phyloP scores from a whole-genome alignment of 352 stramenopile species.

The Thalassiosira mediterranea region DNA sequence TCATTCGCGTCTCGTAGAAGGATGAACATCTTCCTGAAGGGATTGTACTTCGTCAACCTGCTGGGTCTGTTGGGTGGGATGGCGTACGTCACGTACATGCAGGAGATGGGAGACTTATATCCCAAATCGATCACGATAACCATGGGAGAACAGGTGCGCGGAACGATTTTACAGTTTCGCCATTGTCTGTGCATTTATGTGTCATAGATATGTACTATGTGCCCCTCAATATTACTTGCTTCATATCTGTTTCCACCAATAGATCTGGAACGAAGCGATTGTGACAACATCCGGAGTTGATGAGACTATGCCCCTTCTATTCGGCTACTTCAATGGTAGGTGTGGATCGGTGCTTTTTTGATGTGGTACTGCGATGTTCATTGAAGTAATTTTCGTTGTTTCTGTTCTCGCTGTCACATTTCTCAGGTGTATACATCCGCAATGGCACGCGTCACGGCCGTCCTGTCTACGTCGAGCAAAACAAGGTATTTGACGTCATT shows the following conservation, averaged over 20 bases:
- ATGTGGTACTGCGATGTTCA: too few relatives aligned
- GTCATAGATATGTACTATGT: too few relatives aligned
- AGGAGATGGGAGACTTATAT: constrained; percentile 27
- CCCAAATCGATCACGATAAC: constrained; percentile 25
- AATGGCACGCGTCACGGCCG: constrained; percentile 24
- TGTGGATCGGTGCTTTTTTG: too few relatives aligned
- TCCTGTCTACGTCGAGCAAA: constrained; percentile 34
- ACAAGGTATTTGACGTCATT: constrained; percentile 13
- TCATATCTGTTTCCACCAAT: too few relatives aligned
- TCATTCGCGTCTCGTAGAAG: constrained; percentile 19
- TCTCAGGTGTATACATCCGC: constrained; percentile 19
- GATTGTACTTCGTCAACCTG: constrained; percentile 36
- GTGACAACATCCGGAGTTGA: not conserved
- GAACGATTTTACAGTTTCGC: too few relatives aligned
- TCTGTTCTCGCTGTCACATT: not conserved
- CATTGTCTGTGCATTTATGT: too few relatives aligned
- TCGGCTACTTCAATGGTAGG: constrained; percentile 46
- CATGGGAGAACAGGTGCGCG: constrained; percentile 29
- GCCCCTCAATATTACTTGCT: too few relatives aligned
- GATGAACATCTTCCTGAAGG: constrained; percentile 28
- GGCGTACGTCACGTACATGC: constrained; percentile 10
- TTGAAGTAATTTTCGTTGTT: not conserved
- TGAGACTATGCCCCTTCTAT: constrained; percentile 20
- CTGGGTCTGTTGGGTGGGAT: constrained; percentile 17
- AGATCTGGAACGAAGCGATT: constrained; percentile 37